Evolutionary conservation across 352 stramenopile species (phyloP), one percentile per base, ranked within the genome.

Genomic region (Phytopythium mirpurense): DNA sequence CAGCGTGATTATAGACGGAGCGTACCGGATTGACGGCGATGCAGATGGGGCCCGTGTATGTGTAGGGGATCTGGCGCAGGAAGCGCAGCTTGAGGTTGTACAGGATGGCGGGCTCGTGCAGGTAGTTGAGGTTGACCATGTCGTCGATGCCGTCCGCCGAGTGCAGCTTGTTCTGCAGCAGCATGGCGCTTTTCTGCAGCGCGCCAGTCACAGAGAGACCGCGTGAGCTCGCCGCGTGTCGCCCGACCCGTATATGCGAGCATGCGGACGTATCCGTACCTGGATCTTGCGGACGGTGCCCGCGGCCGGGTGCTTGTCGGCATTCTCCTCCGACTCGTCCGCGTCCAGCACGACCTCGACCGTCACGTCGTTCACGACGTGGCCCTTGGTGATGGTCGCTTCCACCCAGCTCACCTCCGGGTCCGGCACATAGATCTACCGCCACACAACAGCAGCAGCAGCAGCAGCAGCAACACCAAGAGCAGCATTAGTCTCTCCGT

Each of bases 11-110:
- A 36, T 18, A 53, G 8, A 14, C 34, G 36, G 11, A 27, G n/a
- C 83, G 63, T 91, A 94, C 83, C 35, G 96, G 96, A 67, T 99
- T 99, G 31, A 98, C 91, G 23, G 96, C 96, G 57, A 99, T 97
- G 62, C 97, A 94, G 72, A 98, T 98, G 23, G 97, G 86, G 38
- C 95, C 95, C 19, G 96, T 97, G 65, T 97, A 96, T 43, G 96
- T 98, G 78, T 99, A 99, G 0, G 96, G 96, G 60, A 96, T 85
- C 49, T 88, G 72, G 49, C 71, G 69, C 59, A 94, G 72, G 67
- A 95, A 96, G 46, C 90, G 80, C 49, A 83, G 67, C 64, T 93
- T 87, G 35, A 97, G 75, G 72, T 96, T 97, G 70, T 86, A 96
- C 23, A 97, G 68, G 50, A 97, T 96, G 29, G 87, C 87, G 4